phyloP scores from a whole-genome alignment of 768 basidiomycete genomes.

The Nidularia sp. region DNA sequence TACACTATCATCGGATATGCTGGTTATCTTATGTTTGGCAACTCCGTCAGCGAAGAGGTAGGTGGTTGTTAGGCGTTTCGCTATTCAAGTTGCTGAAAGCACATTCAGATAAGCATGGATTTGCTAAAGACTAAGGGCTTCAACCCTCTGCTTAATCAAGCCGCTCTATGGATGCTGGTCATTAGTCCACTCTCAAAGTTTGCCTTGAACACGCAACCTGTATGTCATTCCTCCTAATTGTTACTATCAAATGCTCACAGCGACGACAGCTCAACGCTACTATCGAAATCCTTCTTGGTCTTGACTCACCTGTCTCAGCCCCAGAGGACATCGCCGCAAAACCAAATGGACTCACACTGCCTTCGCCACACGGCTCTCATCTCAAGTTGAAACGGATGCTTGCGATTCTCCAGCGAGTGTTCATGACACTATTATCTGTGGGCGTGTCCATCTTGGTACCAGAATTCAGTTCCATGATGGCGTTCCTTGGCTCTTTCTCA shows the following conservation, averaged over 20 bases:
- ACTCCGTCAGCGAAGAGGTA: constrained; percentile 76
- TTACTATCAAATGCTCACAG: background rate
- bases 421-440: constrained; percentile 57
- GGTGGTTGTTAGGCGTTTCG: constrained; percentile 8
- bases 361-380: constrained; percentile 15
- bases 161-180: constrained; percentile 86
- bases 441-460: constrained; percentile 72
- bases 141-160: constrained; percentile 61
- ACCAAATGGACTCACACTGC: constrained; percentile 23
- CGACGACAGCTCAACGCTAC: constrained; percentile 67
- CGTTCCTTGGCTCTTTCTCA: constrained; percentile 87
- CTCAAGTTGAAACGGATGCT: constrained; percentile 34
- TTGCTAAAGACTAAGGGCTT: constrained; percentile 72
- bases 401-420: constrained; percentile 50
- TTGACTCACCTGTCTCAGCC: constrained; percentile 40
- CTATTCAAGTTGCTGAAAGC: background rate
- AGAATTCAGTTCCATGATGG: constrained; percentile 80
- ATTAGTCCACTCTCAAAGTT: constrained; percentile 84
- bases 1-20: constrained; percentile 69
- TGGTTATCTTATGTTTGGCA: constrained; percentile 92
- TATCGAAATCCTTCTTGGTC: constrained; percentile 71
- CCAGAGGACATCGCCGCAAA: constrained; percentile 35
- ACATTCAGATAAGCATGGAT: constrained; percentile 72
- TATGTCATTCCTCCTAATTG: constrained; percentile 27
- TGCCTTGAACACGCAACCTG: constrained; percentile 78